Conservation (phyloP, 345 rosid genomes). For the Dipteronia sinensis region DNA sequence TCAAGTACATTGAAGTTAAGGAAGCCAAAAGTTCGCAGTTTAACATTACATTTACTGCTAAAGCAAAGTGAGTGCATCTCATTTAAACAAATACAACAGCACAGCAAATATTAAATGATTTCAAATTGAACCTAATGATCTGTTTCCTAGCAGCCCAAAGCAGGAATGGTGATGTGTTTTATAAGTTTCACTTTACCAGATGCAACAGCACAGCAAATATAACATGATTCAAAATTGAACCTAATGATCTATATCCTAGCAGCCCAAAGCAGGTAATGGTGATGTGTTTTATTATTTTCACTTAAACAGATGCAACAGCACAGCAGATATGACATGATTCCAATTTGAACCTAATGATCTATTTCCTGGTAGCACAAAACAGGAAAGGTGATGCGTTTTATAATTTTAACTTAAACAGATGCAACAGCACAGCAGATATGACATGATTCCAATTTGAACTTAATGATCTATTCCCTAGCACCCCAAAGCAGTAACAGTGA, state of each 20-base stretch:
- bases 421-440: not conserved
- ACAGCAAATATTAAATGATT: too few species aligned
- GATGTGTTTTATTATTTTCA: not conserved
- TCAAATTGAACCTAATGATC: too few species aligned
- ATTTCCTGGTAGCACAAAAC: not conserved
- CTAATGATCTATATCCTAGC: not conserved
- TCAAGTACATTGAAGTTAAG: constrained; percentile 66
- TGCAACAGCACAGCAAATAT: not conserved
- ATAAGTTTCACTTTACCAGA: not conserved
- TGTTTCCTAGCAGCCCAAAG: too few species aligned
- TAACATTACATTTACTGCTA: not conserved
- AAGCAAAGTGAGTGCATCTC: constrained; percentile 14
- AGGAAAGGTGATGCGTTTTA: not conserved
- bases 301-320: not conserved
- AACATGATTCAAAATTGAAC: not conserved
- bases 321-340: not conserved
- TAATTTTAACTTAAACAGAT: not conserved
- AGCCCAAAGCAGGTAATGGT: constrained; percentile 8
- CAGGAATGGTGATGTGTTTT: too few species aligned
- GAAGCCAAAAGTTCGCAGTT: too few species aligned
- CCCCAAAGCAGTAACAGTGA: constrained; percentile 6
- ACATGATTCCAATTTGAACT: not conserved
- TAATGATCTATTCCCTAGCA: not conserved
- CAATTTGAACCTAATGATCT: not conserved
- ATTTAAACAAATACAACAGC: not conserved